These are phyloP conservation scores for Waitea zeae DNA, from an alignment of 1,284 basidiomycete genomes.

Conservation along the genomic window DNA sequence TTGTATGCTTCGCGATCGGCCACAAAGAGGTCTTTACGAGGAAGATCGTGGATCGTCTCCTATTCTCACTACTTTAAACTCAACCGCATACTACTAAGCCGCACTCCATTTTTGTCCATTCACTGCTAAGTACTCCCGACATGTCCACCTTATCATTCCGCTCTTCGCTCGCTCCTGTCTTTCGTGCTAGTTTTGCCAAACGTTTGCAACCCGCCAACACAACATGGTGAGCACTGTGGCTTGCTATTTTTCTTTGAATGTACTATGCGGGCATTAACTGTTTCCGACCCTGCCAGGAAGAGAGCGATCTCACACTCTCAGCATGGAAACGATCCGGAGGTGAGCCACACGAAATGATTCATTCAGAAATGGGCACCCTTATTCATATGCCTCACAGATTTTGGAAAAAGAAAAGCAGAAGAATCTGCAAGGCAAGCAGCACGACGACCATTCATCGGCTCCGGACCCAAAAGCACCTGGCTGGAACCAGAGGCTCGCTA, in stretches of 20 bases:
- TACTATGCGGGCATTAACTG: constrained; percentile 21
- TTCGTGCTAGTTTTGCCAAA: too few relatives aligned
- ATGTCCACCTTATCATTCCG: constrained; percentile 2
- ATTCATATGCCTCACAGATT: constrained; percentile 16
- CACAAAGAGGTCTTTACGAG: too few relatives aligned
- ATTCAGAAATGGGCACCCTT: not conserved
- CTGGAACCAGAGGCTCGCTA: constrained; percentile 13
- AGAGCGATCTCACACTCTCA: too few relatives aligned
- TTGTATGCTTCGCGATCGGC: too few relatives aligned
- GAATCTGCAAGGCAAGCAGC: constrained; percentile 28
- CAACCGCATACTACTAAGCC: not conserved
- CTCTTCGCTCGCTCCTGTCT: not conserved
- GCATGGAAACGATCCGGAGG: constrained; percentile 45
- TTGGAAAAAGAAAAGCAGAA: constrained; percentile 40
- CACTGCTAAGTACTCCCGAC: not conserved
- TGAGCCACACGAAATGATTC: constrained; percentile 11
- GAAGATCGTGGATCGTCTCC: too few relatives aligned
- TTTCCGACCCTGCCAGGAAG: too few relatives aligned
- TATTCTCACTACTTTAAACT: not conserved
- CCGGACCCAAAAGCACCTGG: constrained; percentile 11
- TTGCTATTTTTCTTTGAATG: not conserved
- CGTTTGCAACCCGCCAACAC: constrained; percentile 1
- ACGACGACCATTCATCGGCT: constrained; percentile 15
- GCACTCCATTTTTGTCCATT: not conserved
- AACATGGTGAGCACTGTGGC: not conserved